A percentile compares a stretch with the other conserved stretches of the same genome.
phyloP scores from a whole-genome alignment of 1,139 yeast genomes.

The Kodamaea plutei region DNA sequence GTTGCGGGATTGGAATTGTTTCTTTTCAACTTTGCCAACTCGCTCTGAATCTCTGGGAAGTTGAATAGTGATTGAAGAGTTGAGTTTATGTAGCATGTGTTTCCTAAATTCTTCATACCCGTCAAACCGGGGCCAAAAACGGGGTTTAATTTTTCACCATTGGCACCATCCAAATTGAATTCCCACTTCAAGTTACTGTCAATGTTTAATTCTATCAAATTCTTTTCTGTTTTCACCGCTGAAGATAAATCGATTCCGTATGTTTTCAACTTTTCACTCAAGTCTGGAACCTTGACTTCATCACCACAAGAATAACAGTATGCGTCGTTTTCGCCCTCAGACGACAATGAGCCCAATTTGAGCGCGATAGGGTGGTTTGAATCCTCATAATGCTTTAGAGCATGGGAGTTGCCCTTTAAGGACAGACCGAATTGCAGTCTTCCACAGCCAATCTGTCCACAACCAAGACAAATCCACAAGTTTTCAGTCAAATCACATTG shows the following conservation, averaged over 20 bases:
- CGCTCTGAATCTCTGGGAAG: slow-evolving; percentile 34
- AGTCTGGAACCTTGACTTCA: slow-evolving; percentile 72
- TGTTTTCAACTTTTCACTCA: slow-evolving; percentile 45
- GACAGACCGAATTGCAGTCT: slow-evolving; percentile 84
- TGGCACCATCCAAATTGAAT: slow-evolving; percentile 69
- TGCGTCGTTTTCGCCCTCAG: slow-evolving; percentile 64
- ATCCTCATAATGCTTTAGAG: slow-evolving; percentile 59
- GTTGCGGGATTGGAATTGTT: slow-evolving; percentile 50
- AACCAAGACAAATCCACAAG: slow-evolving; percentile 85
- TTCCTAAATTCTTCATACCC: slow-evolving; percentile 86
- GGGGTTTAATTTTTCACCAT: slow-evolving; percentile 64
- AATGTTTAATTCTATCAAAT: slow-evolving; percentile 79
- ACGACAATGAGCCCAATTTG: slow-evolving; percentile 82
- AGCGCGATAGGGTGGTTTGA: slow-evolving; percentile 77
- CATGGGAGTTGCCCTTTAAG: slow-evolving; percentile 91
- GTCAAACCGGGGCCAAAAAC: slow-evolving; percentile 67
- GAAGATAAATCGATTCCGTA: slow-evolving; percentile 68
- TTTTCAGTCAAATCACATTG: slow-evolving; percentile 63
- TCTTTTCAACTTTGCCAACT: slow-evolving; percentile 24
- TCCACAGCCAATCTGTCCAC: slow-evolving; percentile 91
- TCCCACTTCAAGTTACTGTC: slow-evolving; percentile 95
- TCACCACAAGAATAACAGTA: slow-evolving; percentile 89
- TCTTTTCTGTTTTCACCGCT: slow-evolving; percentile 71
- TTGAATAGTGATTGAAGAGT: slow-evolving; percentile 64
- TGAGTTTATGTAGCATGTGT: slow-evolving; percentile 86